Base-by-base conservation (phyloP, 495 filamentous ascomycete genomes). In the Monascus purpureus region DNA sequence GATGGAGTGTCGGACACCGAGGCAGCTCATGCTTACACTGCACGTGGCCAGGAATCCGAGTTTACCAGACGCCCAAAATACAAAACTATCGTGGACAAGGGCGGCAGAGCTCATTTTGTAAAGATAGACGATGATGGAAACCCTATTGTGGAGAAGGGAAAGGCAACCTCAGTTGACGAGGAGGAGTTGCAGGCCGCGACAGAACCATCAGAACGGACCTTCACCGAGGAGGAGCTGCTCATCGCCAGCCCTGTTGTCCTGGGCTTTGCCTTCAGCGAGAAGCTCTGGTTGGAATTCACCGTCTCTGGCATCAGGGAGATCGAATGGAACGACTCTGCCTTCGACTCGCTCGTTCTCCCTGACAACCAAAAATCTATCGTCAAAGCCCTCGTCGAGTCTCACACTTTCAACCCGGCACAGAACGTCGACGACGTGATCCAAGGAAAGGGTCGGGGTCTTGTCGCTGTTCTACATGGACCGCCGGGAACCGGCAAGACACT, bases 181-280 rank as follows among this genome's bases (percentile, higher is more conserved):
- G 61, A 66, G 9, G 29, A 9, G 5, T 5, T 5, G 4, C 20
- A 22, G 20, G 20, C 4, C 24, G 62, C 55, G 1, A 43, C 52
- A 1, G 52, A 52, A 22, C 42, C 46, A 11, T 46, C 56, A 12
- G 55, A 57, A 16, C 57, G 64, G 6, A 68, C 72, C 16, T 90
- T 92, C 52, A 81, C 67, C 1, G 84, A 90, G 31, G 82, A 88
- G 40, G 82, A 95, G 46, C 76, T 90, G 15, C 67, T 93, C 9
- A 80, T 90, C 24, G 75, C 83, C n/a, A 84, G 77, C n/a, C 84
- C 86, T 0, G 80, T 93, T 3, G 80, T 90, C 0, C 67, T 90
- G n/a, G 87, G 87, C n/a, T 94, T 92, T 44, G 74, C 82, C 7
- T 93, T 94, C 50, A 72, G 67, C 14, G 83, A 93, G 52, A 93